phyloP scores from a whole-genome alignment of 306 rosid genomes.

The Cotoneaster glaucophyllus region DNA sequence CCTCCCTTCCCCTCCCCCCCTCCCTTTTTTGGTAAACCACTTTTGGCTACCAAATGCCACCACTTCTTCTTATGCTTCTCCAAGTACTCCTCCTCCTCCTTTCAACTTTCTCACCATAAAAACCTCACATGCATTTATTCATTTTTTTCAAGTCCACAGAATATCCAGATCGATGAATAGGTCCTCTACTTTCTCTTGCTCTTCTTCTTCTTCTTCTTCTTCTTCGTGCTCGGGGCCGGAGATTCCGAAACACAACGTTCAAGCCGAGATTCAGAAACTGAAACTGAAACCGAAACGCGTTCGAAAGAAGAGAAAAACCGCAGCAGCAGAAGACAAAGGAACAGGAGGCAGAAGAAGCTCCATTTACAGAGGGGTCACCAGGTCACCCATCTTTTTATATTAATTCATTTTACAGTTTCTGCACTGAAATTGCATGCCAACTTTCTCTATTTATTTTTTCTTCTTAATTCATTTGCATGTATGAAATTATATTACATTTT shows the following conservation, averaged over 20 bases:
- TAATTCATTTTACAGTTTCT: neutral
- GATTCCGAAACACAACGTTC: neutral
- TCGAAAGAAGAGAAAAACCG: constrained; percentile 7
- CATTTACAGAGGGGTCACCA: constrained; percentile 90
- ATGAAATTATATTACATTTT: constrained; percentile 1
- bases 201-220: constrained; percentile 46
- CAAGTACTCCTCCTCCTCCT: neutral
- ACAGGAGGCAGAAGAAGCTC: constrained; percentile 55
- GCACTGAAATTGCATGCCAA: neutral
- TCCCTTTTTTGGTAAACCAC: constrained; percentile 71
- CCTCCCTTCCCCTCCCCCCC: constrained; percentile 4
- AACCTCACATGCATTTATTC: neutral
- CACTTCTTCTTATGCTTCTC: neutral
- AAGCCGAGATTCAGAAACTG: neutral
- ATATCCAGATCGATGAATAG: constrained; percentile 54
- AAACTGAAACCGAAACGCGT: constrained; percentile 24
- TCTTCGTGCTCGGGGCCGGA: constrained; percentile 26
- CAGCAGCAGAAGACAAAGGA: constrained; percentile 11
- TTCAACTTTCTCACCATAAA: neutral
- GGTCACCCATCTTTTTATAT: constrained; percentile 21
- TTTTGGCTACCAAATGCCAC: constrained; percentile 51
- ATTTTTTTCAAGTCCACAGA: neutral
- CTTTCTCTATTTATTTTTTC: too few relatives aligned
- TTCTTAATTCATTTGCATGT: constrained; percentile 67
- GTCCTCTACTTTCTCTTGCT: constrained; percentile 39